These are phyloP conservation scores for Phytophthora melonis DNA, from an alignment of 352 stramenopile species.

Conservation along the genomic window DNA sequence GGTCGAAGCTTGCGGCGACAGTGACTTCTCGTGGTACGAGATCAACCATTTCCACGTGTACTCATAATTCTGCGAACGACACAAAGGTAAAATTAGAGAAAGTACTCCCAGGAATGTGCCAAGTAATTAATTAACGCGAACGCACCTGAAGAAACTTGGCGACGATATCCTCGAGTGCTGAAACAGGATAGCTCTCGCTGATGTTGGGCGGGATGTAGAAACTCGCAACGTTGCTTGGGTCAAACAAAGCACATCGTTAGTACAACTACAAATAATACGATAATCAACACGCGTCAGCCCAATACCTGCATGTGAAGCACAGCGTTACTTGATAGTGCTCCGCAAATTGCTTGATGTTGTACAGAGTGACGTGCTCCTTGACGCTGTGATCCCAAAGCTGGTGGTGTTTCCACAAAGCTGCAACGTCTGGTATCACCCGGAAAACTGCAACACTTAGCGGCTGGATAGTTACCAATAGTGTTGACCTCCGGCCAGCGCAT, in stretches of 20 bases:
- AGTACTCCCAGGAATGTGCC: not conserved
- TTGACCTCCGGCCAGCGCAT: slow-evolving; percentile 70
- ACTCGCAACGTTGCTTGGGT: slow-evolving; percentile 77
- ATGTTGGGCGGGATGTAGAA: slow-evolving; percentile 89
- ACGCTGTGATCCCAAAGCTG: slow-evolving; percentile 90
- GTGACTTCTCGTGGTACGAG: slow-evolving; percentile 63
- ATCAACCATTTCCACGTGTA: slow-evolving; percentile 82
- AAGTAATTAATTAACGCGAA: not conserved
- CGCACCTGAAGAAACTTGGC: slow-evolving; percentile 88
- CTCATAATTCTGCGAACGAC: slow-evolving; percentile 69
- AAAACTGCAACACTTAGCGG: slow-evolving; percentile 68
- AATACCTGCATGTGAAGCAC: slow-evolving; percentile 89
- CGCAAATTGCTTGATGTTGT: slow-evolving; percentile 92
- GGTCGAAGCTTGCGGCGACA: slow-evolving; percentile 27
- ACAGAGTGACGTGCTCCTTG: slow-evolving; percentile 89
- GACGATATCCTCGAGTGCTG: slow-evolving; percentile 87
- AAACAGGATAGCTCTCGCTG: slow-evolving; percentile 86
- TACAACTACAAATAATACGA: not conserved
- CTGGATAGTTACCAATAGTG: slow-evolving; percentile 75
- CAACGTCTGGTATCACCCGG: slow-evolving; percentile 73
- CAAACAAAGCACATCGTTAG: slow-evolving; percentile 20
- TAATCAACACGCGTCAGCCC: not conserved
- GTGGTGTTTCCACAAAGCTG: slow-evolving; percentile 76
- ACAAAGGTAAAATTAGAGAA: slow-evolving; percentile 13
- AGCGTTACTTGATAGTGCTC: slow-evolving; percentile 90